These are phyloP conservation scores for Mortierella sp. DNA, from an alignment of 371 early-diverging fungal species.

Conservation along the genomic window DNA sequence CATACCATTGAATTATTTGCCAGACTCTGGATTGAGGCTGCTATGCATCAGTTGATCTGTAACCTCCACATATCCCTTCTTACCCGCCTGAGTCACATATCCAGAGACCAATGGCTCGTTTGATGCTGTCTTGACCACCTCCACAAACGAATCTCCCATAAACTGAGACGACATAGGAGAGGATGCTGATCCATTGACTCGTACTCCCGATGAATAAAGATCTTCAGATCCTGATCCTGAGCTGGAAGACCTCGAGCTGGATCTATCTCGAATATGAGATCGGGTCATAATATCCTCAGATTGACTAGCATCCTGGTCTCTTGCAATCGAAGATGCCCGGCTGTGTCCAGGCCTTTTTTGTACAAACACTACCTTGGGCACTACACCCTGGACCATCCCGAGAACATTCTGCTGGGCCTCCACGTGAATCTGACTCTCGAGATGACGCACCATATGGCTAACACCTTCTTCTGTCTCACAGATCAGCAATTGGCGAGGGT, in stretches of 20 bases:
- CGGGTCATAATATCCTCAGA: constrained; percentile 31
- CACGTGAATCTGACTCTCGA: constrained; percentile 61
- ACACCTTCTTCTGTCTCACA: constrained; percentile 68
- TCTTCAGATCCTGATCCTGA: constrained; percentile 20
- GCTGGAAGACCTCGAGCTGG: constrained; percentile 35
- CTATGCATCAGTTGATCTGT: constrained; percentile 44
- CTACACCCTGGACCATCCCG: constrained; percentile 47
- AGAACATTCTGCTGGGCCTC: constrained; percentile 53
- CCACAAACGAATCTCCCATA: constrained; percentile 56
- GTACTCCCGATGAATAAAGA: constrained; percentile 2
- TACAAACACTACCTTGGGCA: constrained; percentile 51
- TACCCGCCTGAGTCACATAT: constrained; percentile 57
- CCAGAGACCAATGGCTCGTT: constrained; percentile 41
- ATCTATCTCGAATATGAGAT: constrained; percentile 42
- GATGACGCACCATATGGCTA: constrained; percentile 69
- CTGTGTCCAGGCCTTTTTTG: constrained; percentile 46
- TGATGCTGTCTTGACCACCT: constrained; percentile 27
- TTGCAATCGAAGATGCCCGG: constrained; percentile 30
- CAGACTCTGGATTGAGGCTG: constrained; percentile 42
- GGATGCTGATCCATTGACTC: constrained; percentile 4
- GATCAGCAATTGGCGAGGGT: constrained; percentile 64
- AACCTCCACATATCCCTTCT: constrained; percentile 55
- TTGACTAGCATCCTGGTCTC: constrained; percentile 7
- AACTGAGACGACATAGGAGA: constrained; percentile 13
- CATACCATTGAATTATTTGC: not conserved